Conservation (phyloP, 768 basidiomycete genomes). For the Floccularia luteovirens region DNA sequence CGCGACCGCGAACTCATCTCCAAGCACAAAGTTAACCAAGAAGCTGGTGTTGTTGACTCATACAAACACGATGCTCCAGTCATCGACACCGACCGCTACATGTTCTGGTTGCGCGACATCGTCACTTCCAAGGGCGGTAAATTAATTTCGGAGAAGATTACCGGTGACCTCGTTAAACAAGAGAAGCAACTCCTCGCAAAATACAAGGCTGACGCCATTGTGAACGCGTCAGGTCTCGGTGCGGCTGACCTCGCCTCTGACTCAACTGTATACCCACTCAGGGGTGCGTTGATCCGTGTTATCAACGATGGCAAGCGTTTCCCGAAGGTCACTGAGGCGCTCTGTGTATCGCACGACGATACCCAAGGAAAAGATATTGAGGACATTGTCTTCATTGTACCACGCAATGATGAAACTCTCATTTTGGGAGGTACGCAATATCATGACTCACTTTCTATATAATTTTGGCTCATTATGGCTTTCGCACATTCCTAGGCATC, state of each 20-base stretch:
- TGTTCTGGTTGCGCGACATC: constrained; percentile 21
- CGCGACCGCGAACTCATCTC: constrained; percentile 13
- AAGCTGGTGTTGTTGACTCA: constrained; percentile 23
- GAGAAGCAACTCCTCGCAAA: constrained; percentile 16
- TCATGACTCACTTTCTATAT: background rate
- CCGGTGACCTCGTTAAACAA: constrained; percentile 19
- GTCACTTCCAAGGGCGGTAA: constrained; percentile 18
- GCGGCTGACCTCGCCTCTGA: constrained; percentile 23
- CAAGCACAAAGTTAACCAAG: constrained; percentile 18
- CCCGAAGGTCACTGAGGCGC: constrained; percentile 22
- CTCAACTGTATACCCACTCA: constrained; percentile 23
- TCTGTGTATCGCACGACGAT: constrained; percentile 23
- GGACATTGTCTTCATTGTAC: constrained; percentile 2
- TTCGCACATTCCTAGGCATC: constrained; percentile 1
- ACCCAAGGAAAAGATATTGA: constrained; percentile 9
- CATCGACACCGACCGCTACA: constrained; percentile 27
- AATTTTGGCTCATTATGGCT: background rate
- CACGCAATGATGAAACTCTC: constrained; percentile 6
- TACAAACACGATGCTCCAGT: constrained; percentile 25
- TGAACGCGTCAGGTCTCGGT: constrained; percentile 28
- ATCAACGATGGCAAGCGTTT: constrained; percentile 26
- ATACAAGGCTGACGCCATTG: constrained; percentile 20
- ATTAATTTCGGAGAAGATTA: constrained; percentile 18
- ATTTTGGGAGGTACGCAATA: background rate
- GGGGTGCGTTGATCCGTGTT: constrained; percentile 26